These are phyloP conservation scores for Diaporthe citri DNA, from an alignment of 2,329 filamentous ascomycete species.

Conservation along the genomic window DNA sequence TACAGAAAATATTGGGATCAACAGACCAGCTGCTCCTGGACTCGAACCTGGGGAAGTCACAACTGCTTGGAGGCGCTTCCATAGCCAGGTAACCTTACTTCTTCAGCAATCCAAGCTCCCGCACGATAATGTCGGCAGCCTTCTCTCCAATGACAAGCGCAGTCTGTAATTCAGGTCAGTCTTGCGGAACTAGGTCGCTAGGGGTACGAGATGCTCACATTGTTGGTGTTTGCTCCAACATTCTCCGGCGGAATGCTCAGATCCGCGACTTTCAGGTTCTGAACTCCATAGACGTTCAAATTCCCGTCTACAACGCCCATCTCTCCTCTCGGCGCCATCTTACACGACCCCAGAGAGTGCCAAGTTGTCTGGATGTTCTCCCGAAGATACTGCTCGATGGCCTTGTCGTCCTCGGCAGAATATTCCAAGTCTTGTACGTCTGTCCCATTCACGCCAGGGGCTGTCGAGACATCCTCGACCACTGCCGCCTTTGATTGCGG, in stretches of 20 bases:
- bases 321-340: constrained; percentile 57
- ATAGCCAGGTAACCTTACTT: background rate
- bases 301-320: constrained; percentile 57
- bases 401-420: constrained; percentile 59
- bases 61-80: background rate
- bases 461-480: constrained; percentile 42
- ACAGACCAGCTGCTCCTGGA: background rate
- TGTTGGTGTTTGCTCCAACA: constrained; percentile 59
- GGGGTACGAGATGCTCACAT: constrained; percentile 37
- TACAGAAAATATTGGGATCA: background rate
- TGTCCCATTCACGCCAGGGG: constrained; percentile 46
- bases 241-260: constrained; percentile 53
- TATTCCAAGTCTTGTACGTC: constrained; percentile 59
- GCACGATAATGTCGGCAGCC: constrained; percentile 50
- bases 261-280: constrained; percentile 56
- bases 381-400: constrained; percentile 58
- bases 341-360: constrained; percentile 60
- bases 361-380: constrained; percentile 55
- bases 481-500: constrained; percentile 55
- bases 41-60: background rate
- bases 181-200: constrained; percentile 48
- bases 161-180: constrained; percentile 51
- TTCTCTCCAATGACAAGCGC: constrained; percentile 60
- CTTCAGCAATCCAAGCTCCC: constrained; percentile 35
- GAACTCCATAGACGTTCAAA: constrained; percentile 58